These are phyloP conservation scores for Grosmannia penicillata DNA, from an alignment of 2,329 filamentous ascomycete species.

Conservation along the genomic window DNA sequence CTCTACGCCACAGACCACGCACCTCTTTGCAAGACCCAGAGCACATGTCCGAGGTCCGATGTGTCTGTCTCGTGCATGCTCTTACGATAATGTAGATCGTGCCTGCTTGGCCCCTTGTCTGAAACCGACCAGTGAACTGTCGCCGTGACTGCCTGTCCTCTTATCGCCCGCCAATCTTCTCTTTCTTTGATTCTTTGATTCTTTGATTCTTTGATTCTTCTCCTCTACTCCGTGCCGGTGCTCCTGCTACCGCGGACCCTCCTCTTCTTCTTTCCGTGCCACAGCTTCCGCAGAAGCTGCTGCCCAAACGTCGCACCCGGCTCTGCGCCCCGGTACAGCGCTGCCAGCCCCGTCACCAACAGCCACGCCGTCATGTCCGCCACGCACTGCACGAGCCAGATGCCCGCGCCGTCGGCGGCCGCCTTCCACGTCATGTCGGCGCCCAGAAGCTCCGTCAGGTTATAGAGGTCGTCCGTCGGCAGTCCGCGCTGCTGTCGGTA, in stretches of 20 bases:
- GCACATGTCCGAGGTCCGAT: no score
- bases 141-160: no score
- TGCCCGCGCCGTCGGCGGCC: conserved; percentile 28
- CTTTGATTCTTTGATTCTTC: neutral
- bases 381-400: conserved; percentile 29
- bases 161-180: no score
- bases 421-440: conserved; percentile 22
- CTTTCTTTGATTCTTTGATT: no score
- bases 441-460: conserved; percentile 17
- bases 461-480: conserved; percentile 22
- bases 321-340: conserved; percentile 8
- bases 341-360: conserved; percentile 19
- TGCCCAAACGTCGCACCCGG: conserved; percentile 7
- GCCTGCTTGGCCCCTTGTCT: no score
- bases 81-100: no score
- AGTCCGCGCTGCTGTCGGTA: conserved; percentile 24
- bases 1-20: no score
- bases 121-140: no score
- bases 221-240: neutral
- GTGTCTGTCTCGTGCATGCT: no score
- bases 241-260: neutral
- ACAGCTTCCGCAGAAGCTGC: conserved; percentile 13
- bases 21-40: no score
- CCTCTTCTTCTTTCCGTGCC: conserved; percentile 3
- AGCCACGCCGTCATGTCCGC: conserved; percentile 32